These are phyloP conservation scores for Parastagonospora nodorum DNA, from an alignment of 2,329 filamentous ascomycete species.

Conservation along the genomic window DNA sequence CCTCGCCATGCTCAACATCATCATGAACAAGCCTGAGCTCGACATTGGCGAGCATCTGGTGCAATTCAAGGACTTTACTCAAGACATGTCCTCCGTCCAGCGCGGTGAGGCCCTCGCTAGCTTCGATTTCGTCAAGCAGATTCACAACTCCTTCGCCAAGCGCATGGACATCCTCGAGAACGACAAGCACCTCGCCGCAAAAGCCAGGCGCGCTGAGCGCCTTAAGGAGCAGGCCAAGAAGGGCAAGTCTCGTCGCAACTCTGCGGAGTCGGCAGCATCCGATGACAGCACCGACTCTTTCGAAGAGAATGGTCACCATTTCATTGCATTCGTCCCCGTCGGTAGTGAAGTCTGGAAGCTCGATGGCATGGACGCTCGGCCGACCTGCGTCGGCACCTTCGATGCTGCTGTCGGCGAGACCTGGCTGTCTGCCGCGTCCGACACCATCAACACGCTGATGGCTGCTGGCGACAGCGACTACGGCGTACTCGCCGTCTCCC, in stretches of 20 bases:
- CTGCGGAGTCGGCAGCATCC: slow-evolving; percentile 24
- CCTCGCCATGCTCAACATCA: slow-evolving; percentile 89
- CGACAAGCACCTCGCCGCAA: slow-evolving; percentile 72
- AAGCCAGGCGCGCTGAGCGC: slow-evolving; percentile 52
- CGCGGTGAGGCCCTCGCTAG: slow-evolving; percentile 77
- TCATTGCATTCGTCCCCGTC: slow-evolving; percentile 83
- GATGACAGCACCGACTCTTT: slow-evolving; percentile 53
- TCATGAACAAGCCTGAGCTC: slow-evolving; percentile 75
- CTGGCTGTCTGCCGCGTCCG: slow-evolving; percentile 70
- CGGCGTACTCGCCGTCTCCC: slow-evolving; percentile 75
- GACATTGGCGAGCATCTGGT: slow-evolving; percentile 72
- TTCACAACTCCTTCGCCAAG: slow-evolving; percentile 85
- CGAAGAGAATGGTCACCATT: slow-evolving; percentile 76
- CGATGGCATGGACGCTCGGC: slow-evolving; percentile 78
- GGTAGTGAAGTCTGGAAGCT: slow-evolving; percentile 82
- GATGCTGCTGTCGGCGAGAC: slow-evolving; percentile 46
- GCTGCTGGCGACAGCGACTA: slow-evolving; percentile 71
- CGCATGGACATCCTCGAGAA: slow-evolving; percentile 67
- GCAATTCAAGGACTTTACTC: slow-evolving; percentile 75
- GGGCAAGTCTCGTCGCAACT: slow-evolving; percentile 37
- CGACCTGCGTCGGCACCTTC: slow-evolving; percentile 62
- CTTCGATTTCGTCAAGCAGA: slow-evolving; percentile 75
- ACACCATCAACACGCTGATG: slow-evolving; percentile 72
- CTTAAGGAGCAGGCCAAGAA: slow-evolving; percentile 41
- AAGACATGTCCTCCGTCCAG: slow-evolving; percentile 69